Conservation (phyloP, 73 alveolate genomes). For the Tetrahymena borealis region DNA sequence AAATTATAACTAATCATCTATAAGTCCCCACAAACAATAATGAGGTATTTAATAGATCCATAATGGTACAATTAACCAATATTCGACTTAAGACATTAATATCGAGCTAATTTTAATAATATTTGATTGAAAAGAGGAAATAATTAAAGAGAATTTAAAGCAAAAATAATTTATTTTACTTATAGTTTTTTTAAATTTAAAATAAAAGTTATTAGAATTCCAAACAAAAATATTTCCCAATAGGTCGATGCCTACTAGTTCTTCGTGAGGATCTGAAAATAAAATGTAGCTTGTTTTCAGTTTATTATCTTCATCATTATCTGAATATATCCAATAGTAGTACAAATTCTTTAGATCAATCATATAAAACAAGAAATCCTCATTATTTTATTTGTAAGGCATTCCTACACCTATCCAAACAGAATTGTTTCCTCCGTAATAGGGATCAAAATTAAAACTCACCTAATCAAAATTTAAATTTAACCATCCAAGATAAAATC, state of each 20-base stretch:
- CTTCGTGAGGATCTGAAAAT: not conserved
- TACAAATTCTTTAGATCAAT: not conserved
- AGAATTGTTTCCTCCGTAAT: not conserved
- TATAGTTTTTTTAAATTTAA: not conserved
- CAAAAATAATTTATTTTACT: not conserved
- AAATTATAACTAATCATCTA: not conserved
- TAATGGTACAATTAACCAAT: not conserved
- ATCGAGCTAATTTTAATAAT: not conserved
- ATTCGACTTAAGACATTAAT: not conserved
- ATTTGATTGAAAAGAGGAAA: not conserved
- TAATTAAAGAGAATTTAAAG: not conserved
- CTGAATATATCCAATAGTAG: not conserved
- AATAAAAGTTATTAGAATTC: not conserved
- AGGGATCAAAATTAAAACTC: not conserved
- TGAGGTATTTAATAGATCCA: not conserved
- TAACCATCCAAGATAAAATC: no score
- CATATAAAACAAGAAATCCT: not conserved
- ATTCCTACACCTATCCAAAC: not conserved
- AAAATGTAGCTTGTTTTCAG: not conserved
- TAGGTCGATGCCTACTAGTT: not conserved
- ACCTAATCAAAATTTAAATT: not conserved
- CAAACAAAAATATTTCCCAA: not conserved
- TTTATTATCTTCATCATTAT: not conserved
- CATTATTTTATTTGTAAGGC: not conserved
- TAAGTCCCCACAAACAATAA: not conserved